Evolutionary conservation across 192 early-diverging fungal genomes (phyloP), one percentile per base, ranked within the genome.

Genomic region (Coemansia sp.): DNA sequence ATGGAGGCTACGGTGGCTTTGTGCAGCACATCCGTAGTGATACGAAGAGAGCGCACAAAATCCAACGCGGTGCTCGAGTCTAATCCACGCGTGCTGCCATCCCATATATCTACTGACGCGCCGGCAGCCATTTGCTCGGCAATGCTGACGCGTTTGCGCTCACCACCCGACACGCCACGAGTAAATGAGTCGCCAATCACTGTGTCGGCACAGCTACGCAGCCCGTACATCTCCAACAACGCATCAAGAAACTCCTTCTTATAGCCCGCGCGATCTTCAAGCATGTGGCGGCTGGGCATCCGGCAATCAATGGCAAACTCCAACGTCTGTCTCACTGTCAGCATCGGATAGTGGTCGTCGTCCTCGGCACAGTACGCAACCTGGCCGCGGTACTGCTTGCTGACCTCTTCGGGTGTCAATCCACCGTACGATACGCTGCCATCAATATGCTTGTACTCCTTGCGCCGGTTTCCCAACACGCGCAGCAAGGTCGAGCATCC

Each of bases 321-420:
- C 5, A 90, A 78, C 6, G 89, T 93, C 72, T 90, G 83, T 41
- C 83, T 82, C n/a, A 89, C 85, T 0, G 88, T 87, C 56, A 93
- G 48, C 14, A 88, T 85, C 7, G 88, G 84, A 57, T 82, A 91
- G 51, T 93, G 88, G 40, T 82, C 76, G 51, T 90, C 89, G 57
- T 88, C 87, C 16, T 79, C 76, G 18, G 71, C 69, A 60, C 71
- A 71, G 37, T 79, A 79, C 12, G 70, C 76, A 10, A 79, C 63
- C 15, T 79, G 84, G 17, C 85, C 86, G 54, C 85, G 84, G 51
- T 88, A 88, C 40, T 80, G 60, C 41, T 78, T 73, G 4, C 56
- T 50, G 58, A 93, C 81, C 32, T 82, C 79, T 8, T 71, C 60
- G 37, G 81, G 60, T 14, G 77, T 64, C 47, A 92, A 80, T 6